A percentile compares a stretch with the other conserved stretches of the same genome.
These are phyloP conservation scores for Cyclanthera cordifolia DNA, from an alignment of 306 rosid species.

Conservation along the genomic window DNA sequence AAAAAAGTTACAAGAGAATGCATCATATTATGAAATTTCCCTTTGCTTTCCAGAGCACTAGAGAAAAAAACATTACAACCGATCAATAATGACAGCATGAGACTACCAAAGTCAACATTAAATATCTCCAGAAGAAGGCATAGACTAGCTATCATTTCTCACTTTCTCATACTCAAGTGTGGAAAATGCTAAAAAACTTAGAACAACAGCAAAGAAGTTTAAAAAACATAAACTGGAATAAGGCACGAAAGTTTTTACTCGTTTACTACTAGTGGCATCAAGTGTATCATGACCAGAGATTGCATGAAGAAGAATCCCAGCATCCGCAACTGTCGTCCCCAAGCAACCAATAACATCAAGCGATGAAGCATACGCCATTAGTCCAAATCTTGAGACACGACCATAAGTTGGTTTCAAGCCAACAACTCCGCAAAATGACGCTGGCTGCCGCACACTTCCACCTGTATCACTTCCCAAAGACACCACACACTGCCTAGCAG, in stretches of 20 bases:
- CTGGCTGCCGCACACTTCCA: constrained; percentile 99
- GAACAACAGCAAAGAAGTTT: neutral
- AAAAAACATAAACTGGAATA: neutral
- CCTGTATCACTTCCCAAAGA: constrained; percentile 98
- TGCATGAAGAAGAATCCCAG: constrained; percentile 81
- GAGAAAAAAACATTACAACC: neutral
- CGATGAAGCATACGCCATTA: constrained; percentile 92
- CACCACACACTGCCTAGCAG: constrained; percentile 86
- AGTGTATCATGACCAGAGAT: constrained; percentile 79
- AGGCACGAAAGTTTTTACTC: constrained; percentile 28
- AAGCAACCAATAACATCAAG: constrained; percentile 98
- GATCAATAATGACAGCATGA: neutral
- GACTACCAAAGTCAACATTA: neutral
- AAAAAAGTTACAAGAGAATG: constrained; percentile 5
- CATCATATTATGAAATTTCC: neutral
- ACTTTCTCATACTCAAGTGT: neutral
- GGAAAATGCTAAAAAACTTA: neutral
- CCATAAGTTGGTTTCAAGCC: constrained; percentile 97
- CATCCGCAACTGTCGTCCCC: constrained; percentile 75
- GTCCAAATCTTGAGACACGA: constrained; percentile 87
- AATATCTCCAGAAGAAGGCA: neutral
- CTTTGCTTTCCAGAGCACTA: neutral
- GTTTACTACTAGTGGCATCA: constrained; percentile 88
- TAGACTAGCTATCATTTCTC: neutral
- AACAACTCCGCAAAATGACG: constrained; percentile 93